Percentiles rank a stretch among this genome's conserved stretches.
phyloP scores from a whole-genome alignment of 257 asterid species.

The Voacanga thouarsii region DNA sequence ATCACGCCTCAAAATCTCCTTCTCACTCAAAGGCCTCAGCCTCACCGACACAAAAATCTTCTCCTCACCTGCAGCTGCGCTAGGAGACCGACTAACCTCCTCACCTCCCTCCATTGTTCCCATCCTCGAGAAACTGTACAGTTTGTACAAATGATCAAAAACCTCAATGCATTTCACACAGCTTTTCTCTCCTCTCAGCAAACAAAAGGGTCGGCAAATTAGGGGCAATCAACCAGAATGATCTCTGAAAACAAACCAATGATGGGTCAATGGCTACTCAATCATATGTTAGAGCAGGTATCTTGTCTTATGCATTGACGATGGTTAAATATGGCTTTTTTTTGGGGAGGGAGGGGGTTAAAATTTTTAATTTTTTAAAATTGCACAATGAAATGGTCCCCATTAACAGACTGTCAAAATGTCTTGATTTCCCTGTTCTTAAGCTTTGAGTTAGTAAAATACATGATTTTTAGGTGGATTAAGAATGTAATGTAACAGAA shows the following conservation, averaged over 20 bases:
- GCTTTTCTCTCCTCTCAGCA: conserved; percentile 17
- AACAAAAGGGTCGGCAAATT: conserved; percentile 34
- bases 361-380: conserved; percentile 4
- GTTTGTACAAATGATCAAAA: neutral
- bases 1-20: conserved; percentile 70
- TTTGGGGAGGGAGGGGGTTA: too few species aligned
- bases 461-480: conserved; percentile 48
- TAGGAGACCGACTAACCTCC: conserved; percentile 6
- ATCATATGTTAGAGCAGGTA: conserved; percentile 34
- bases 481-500: conserved; percentile 3
- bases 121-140: conserved; percentile 13
- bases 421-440: conserved; percentile 54
- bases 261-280: conserved; percentile 47
- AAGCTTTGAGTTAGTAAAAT: conserved; percentile 33
- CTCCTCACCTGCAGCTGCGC: conserved; percentile 48
- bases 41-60: conserved; percentile 92
- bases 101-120: conserved; percentile 34
- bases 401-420: conserved; percentile 79
- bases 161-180: conserved; percentile 12
- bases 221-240: conserved; percentile 51
- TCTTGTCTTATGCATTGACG: conserved; percentile 62
- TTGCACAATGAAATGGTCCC: conserved; percentile 54
- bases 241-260: conserved; percentile 30
- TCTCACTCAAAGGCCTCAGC: conserved; percentile 76
- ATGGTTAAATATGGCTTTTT: conserved; percentile 13